Base-by-base conservation (phyloP, 495 filamentous ascomycete species). In the Tuber brumale region DNA sequence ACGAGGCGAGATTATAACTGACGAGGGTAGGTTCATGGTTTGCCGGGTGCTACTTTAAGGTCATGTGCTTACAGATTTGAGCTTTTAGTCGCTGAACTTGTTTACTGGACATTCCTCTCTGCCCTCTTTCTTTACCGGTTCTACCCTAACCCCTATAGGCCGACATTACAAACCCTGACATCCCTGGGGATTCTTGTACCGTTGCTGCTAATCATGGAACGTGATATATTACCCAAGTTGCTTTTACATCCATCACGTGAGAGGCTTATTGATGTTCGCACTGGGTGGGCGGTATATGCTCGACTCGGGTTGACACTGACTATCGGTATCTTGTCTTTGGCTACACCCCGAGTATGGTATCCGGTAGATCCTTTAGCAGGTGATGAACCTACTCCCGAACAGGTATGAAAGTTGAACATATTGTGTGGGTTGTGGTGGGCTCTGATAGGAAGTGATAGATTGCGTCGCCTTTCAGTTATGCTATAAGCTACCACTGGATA, bases 271-370 rank as follows among this genome's bases (percentile, higher is more conserved):
- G 75, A 82, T 75, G 80, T 77, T 23, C 80, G 81, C 31, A 61
- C 42, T 39, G 80, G 80, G 9, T 82, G 80, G 80, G 37, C 41
- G 4, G 72, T 80, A 37, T 80, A 82, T 46, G 71, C 77, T 44
- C 74, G 81, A 41, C 35, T 76, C 27, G 75, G 73, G 12, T 70
- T 82, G 43, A 70, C 80, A 31, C 21, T 82, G 27, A 45, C 69
- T 18, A 35, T 82, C 19, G 70, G 77, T 27, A 72, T 82, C 51
- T 74, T 74, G 31, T 42, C 73, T 14, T 45, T 82, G 35, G n/a
- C 82, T 14, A 82, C 81, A n/a, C 81, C 81, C 18, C 72, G 81
- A 75, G 37, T 82, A 44, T 82, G 81, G 81, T 82, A 82, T 69
- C 80, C 81, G 7, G 81, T 82, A 69, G 81, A 82, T 69, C 81